Evolutionary conservation across 169 alveolate genomes (phyloP).

Genomic region (Theileria luwenshuni): DNA sequence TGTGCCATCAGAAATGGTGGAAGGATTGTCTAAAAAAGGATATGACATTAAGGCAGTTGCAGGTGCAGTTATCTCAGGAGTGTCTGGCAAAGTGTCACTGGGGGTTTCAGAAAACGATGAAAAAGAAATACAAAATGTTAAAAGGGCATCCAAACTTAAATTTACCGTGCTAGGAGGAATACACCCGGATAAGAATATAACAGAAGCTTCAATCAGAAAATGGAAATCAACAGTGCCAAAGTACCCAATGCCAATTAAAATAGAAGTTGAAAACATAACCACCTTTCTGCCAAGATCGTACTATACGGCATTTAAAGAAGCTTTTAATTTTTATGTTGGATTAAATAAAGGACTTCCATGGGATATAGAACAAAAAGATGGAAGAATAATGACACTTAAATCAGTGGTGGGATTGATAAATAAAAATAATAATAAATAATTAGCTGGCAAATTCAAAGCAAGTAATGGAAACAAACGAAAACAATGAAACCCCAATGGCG

Average conservation of each 20-base stretch:
- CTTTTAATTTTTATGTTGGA: conserved; percentile 50
- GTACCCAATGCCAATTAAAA: conserved; percentile 63
- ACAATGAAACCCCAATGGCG: neutral
- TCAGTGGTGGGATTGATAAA: conserved; percentile 1
- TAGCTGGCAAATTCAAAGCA: conserved; percentile 28
- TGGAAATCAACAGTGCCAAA: conserved; percentile 65
- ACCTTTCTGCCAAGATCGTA: conserved; percentile 28
- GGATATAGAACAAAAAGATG: conserved; percentile 53
- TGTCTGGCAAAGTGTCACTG: conserved; percentile 3
- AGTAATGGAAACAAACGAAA: neutral
- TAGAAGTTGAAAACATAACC: conserved; percentile 24
- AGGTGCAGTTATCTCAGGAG: conserved; percentile 50
- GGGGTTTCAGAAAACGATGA: conserved; percentile 18
- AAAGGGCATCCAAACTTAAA: conserved; percentile 44
- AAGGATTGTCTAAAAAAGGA: conserved; percentile 43
- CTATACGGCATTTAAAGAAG: conserved; percentile 43
- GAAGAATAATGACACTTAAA: conserved; percentile 34
- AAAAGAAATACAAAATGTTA: conserved; percentile 25
- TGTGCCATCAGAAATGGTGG: conserved; percentile 44
- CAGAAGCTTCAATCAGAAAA: conserved; percentile 45
- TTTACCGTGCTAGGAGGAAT: conserved; percentile 67
- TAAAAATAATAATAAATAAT: conserved; percentile 5
- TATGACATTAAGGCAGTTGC: conserved; percentile 45
- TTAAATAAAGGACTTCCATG: conserved; percentile 62
- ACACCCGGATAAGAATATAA: conserved; percentile 51